Base-by-base conservation (phyloP, 1,139 yeast species). In the Taphrina pruni region DNA sequence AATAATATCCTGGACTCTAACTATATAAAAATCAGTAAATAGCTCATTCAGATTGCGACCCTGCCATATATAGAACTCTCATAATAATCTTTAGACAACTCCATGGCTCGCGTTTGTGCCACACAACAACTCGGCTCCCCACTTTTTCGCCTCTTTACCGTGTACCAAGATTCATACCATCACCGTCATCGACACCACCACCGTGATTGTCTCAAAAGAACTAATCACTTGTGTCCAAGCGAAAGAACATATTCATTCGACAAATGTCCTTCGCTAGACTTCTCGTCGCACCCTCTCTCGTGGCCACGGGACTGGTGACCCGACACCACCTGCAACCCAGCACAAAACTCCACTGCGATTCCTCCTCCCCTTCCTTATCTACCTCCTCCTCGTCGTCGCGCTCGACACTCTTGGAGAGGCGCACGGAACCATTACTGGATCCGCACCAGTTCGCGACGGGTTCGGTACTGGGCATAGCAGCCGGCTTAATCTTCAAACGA, bases 391-490 rank as follows among this genome's bases (percentile, higher is more conserved):
- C 21, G 43, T 26, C 32, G 4, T 26, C 32, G 32, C 32, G 32
- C 32, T 26, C 32, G 32, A 26, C 32, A 1, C 2, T 26, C 2
- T 4, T 26, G 4, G 32, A 26, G 32, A 43, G 36, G 12, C 20
- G 50, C 5, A 36, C 56, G 2, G 48, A 50, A 11, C 61, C 67
- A 4, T 14, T 64, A 6, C 32, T 64, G 43, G 67, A 64, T 17
- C 61, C 67, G 14, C 67, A 64, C 52, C 67, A 64, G 20, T 64
- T 64, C 55, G 67, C 67, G 6, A 64, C 67, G 39, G 67, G 67
- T 7, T 54, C 61, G 21, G 60, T 64, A 35, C 41, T 64, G 20
- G 67, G 67, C 48, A 64, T 64, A 48, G 60, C 60, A 17, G 50
- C 67, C 11, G 67, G 67, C 7, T 35, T 64, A 39, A 36, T 64